Conservation (phyloP, 2,329 filamentous ascomycete genomes). For the Colletotrichum karsti region DNA sequence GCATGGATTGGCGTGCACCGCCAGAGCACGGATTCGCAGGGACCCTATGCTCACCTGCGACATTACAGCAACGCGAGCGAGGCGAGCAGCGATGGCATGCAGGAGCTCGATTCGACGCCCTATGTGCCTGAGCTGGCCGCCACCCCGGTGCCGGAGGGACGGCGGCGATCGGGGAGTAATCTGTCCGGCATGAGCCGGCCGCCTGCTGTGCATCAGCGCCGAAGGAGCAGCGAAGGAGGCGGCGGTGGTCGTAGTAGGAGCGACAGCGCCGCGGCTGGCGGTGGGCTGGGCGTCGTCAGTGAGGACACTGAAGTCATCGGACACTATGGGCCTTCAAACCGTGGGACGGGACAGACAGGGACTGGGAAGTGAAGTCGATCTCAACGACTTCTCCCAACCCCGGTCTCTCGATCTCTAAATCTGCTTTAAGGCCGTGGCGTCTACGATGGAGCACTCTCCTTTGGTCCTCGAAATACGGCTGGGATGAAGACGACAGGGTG, state of each 20-base stretch:
- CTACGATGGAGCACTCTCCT: too few relatives aligned
- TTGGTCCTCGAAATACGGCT: too few relatives aligned
- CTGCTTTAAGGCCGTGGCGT: too few relatives aligned
- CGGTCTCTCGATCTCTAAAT: too few relatives aligned
- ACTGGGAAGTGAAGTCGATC: slow-evolving; percentile 23
- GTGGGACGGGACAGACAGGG: slow-evolving; percentile 51
- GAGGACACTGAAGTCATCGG: slow-evolving; percentile 56
- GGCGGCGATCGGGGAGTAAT: slow-evolving; percentile 39
- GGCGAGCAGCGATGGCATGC: slow-evolving; percentile 42
- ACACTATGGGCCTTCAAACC: slow-evolving; percentile 51
- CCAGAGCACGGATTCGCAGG: slow-evolving; percentile 48
- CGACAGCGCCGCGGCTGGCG: slow-evolving; percentile 31
- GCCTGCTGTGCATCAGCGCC: slow-evolving; percentile 33
- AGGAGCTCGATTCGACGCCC: slow-evolving; percentile 47
- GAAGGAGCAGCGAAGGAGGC: slow-evolving; percentile 36
- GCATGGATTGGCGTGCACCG: slow-evolving; percentile 33
- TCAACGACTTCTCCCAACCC: not conserved
- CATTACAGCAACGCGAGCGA: slow-evolving; percentile 55
- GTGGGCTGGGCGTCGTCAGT: slow-evolving; percentile 41
- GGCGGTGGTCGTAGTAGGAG: slow-evolving; percentile 31
- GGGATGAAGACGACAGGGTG: not conserved
- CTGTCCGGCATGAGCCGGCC: slow-evolving; percentile 31
- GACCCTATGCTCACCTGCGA: slow-evolving; percentile 46
- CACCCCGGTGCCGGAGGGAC: slow-evolving; percentile 35
- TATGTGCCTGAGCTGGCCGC: slow-evolving; percentile 48